phyloP scores from a whole-genome alignment of 352 stramenopile species.

The Globisporangium nodosum region DNA sequence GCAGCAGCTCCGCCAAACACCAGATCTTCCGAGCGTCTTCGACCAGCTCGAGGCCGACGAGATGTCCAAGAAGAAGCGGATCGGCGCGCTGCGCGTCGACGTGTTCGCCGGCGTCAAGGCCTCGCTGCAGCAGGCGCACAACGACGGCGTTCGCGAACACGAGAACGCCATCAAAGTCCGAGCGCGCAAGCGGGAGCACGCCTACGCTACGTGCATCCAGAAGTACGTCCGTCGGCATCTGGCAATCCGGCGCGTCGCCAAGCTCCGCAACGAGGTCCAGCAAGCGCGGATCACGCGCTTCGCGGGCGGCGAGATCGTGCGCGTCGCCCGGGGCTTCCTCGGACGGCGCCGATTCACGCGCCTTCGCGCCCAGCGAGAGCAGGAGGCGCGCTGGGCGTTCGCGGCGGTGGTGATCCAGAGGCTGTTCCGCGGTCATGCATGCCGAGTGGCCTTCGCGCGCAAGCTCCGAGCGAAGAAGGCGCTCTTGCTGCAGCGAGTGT shows the following conservation, averaged over 20 bases:
- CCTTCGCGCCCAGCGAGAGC: slow-evolving; percentile 16
- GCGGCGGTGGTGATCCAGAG: slow-evolving; percentile 56
- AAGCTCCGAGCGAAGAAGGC: slow-evolving; percentile 45
- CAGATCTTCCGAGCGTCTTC: slow-evolving; percentile 70
- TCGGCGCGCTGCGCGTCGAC: slow-evolving; percentile 36
- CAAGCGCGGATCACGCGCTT: slow-evolving; percentile 36
- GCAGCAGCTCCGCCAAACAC: slow-evolving; percentile 26
- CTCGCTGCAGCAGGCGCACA: slow-evolving; percentile 39
- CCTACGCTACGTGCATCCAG: slow-evolving; percentile 46
- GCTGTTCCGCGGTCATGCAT: slow-evolving; percentile 57
- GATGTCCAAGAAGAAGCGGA: slow-evolving; percentile 27
- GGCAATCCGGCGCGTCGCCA: slow-evolving; percentile 25
- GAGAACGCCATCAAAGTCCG: slow-evolving; percentile 45
- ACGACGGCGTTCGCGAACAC: slow-evolving; percentile 37
- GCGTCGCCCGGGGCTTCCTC: slow-evolving; percentile 51
- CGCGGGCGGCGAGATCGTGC: slow-evolving; percentile 58
- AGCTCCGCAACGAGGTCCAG: slow-evolving; percentile 30
- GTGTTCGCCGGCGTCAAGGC: slow-evolving; percentile 41
- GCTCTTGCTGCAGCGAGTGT: slow-evolving; percentile 58
- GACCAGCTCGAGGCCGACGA: slow-evolving; percentile 75
- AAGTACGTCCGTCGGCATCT: slow-evolving; percentile 52
- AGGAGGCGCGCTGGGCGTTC: slow-evolving; percentile 16
- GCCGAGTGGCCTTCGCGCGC: slow-evolving; percentile 37
- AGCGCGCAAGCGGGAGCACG: slow-evolving; percentile 37
- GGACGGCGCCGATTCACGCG: slow-evolving; percentile 43